Conservation (phyloP, 1,139 yeast species). For the Scheffersomyces segobiensis region DNA sequence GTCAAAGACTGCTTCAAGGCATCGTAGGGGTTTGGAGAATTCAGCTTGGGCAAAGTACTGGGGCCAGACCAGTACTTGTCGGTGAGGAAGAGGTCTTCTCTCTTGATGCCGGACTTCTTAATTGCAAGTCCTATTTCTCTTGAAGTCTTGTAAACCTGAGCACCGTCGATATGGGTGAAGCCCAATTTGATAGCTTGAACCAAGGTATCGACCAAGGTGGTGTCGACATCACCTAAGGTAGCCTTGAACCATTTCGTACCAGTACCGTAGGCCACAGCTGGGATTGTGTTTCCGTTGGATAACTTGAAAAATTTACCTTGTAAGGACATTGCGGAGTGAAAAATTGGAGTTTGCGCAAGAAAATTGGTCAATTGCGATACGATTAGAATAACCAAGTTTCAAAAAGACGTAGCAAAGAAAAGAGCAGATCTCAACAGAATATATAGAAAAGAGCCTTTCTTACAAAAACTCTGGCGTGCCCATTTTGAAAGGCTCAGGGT, state of each 20-base stretch:
- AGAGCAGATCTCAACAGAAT: neutral
- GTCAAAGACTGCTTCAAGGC: slow-evolving; percentile 35
- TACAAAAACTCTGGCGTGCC: neutral
- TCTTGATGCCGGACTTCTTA: slow-evolving; percentile 21
- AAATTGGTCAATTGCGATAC: neutral
- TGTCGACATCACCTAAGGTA: slow-evolving; percentile 20
- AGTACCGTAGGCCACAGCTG: slow-evolving; percentile 36
- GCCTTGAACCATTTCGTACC: slow-evolving; percentile 37
- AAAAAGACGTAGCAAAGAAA: neutral
- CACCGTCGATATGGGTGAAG: slow-evolving; percentile 38
- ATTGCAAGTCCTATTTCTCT: slow-evolving; percentile 33
- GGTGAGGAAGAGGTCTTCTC: slow-evolving; percentile 55
- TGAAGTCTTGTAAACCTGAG: slow-evolving; percentile 36
- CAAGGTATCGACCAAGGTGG: slow-evolving; percentile 21
- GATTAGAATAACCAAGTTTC: neutral
- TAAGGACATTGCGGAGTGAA: slow-evolving; percentile 6
- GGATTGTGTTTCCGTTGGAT: slow-evolving; percentile 24
- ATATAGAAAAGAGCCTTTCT: neutral
- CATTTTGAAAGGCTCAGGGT: neutral
- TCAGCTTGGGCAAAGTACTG: slow-evolving; percentile 11
- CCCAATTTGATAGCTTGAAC: slow-evolving; percentile 30
- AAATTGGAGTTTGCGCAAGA: neutral
- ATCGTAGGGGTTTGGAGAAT: slow-evolving; percentile 22
- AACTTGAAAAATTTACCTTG: slow-evolving; percentile 20
- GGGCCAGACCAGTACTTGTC: slow-evolving; percentile 45